Conservation (phyloP, 768 basidiomycete genomes). For the Boletus rubescentipes region DNA sequence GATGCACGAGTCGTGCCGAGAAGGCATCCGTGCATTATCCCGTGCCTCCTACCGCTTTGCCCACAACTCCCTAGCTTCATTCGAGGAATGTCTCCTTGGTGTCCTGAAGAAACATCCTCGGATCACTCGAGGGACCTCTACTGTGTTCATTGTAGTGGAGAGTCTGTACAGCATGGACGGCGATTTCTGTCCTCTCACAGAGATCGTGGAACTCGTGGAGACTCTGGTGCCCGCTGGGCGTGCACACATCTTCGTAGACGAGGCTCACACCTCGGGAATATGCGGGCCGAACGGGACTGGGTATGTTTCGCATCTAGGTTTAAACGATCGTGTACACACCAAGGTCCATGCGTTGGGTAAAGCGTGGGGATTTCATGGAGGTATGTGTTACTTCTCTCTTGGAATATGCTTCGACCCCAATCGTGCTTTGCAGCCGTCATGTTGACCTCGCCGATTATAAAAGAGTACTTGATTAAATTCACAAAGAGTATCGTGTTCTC, state of each 20-base stretch:
- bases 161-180: slow-evolving; percentile 64
- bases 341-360: slow-evolving; percentile 56
- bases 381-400: background rate
- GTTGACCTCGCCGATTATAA: slow-evolving; percentile 19
- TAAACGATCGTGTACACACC: slow-evolving; percentile 43
- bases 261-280: slow-evolving; percentile 56
- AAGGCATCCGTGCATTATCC: slow-evolving; percentile 46
- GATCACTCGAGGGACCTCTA: slow-evolving; percentile 26
- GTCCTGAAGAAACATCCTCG: slow-evolving; percentile 25
- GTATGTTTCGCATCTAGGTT: slow-evolving; percentile 37
- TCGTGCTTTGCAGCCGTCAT: slow-evolving; percentile 11
- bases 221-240: slow-evolving; percentile 35
- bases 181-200: slow-evolving; percentile 46
- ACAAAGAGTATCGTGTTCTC: slow-evolving; percentile 21
- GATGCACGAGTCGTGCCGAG: slow-evolving; percentile 52
- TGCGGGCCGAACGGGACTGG: slow-evolving; percentile 50
- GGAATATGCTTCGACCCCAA: background rate
- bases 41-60: slow-evolving; percentile 34
- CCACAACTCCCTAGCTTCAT: slow-evolving; percentile 43
- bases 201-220: slow-evolving; percentile 42
- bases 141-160: slow-evolving; percentile 52
- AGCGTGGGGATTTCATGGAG: slow-evolving; percentile 24
- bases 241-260: slow-evolving; percentile 52
- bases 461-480: slow-evolving; percentile 22
- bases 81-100: slow-evolving; percentile 30